phyloP scores from a whole-genome alignment of 768 basidiomycete genomes.

The Trametes elegans region DNA sequence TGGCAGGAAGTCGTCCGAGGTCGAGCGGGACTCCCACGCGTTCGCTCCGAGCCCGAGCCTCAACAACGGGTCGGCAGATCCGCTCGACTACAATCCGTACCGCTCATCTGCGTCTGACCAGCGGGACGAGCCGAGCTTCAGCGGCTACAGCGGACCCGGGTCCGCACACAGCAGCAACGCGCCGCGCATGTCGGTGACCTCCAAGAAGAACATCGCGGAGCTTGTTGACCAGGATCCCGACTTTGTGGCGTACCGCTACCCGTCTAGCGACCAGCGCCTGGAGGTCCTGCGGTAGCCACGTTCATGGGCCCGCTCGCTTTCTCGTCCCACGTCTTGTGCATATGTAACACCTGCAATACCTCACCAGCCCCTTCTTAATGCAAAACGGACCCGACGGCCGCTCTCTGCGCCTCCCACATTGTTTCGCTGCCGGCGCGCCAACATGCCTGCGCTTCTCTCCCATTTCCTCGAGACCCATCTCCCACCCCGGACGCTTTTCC shows the following conservation, averaged over 20 bases:
- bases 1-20: constrained; percentile 45
- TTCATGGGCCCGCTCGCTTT: not conserved
- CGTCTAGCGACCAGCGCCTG: constrained; percentile 69
- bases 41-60: constrained; percentile 1
- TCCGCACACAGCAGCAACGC: constrained; percentile 47
- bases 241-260: constrained; percentile 86
- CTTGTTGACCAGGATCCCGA: constrained; percentile 83
- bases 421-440: not conserved
- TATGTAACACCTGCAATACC: constrained; percentile 5
- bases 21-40: constrained; percentile 3
- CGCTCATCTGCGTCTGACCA: constrained; percentile 32
- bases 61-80: constrained; percentile 1
- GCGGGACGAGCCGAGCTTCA: constrained; percentile 46
- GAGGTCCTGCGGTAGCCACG: constrained; percentile 50
- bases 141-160: constrained; percentile 47
- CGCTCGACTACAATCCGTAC: constrained; percentile 20
- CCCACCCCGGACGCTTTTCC: not conserved
- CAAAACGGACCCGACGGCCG: not conserved
- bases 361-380: not conserved
- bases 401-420: not conserved
- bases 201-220: constrained; percentile 71
- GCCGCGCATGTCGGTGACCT: constrained; percentile 60
- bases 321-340: not conserved
- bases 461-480: not conserved
- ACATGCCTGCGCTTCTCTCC: not conserved